Conservation (phyloP, 257 asterid species). For the Mentha longifolia region DNA sequence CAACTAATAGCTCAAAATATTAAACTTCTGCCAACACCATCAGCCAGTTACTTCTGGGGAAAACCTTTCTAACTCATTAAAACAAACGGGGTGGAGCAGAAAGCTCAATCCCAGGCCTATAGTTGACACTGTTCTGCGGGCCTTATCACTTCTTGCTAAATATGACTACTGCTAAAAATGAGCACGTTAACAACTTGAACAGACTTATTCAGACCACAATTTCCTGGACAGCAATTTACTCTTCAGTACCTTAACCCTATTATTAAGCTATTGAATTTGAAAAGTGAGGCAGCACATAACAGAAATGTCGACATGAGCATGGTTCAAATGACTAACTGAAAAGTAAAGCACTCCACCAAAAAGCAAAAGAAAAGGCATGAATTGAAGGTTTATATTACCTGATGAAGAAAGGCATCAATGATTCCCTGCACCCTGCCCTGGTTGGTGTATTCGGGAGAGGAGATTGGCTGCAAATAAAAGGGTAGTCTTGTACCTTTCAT, state of each 20-base stretch:
- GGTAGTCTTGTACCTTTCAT: slow-evolving; percentile 87
- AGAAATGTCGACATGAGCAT: slow-evolving; percentile 10
- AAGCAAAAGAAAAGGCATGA: neutral
- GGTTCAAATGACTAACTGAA: slow-evolving; percentile 28
- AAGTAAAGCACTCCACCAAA: slow-evolving; percentile 17
- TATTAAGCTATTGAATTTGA: slow-evolving; percentile 22
- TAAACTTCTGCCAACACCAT: slow-evolving; percentile 3
- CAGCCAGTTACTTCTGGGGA: slow-evolving; percentile 12
- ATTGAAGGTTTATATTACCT: slow-evolving; percentile 56
- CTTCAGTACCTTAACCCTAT: slow-evolving; percentile 9
- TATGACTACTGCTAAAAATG: slow-evolving; percentile 18
- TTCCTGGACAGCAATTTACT: slow-evolving; percentile 12
- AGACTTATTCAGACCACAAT: slow-evolving; percentile 18
- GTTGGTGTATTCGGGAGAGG: slow-evolving; percentile 75
- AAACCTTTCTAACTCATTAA: neutral
- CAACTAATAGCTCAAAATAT: slow-evolving; percentile 17
- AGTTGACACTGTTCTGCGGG: neutral
- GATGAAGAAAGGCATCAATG: slow-evolving; percentile 46
- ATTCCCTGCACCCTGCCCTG: slow-evolving; percentile 70
- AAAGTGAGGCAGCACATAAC: slow-evolving; percentile 28
- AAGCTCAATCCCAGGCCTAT: slow-evolving; percentile 21
- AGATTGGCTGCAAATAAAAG: slow-evolving; percentile 89
- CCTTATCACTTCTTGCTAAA: slow-evolving; percentile 23
- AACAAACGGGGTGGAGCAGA: slow-evolving; percentile 18
- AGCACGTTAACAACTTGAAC: slow-evolving; percentile 11